phyloP scores from a whole-genome alignment of 208 protist species.

The Crithidia brevicula region DNA sequence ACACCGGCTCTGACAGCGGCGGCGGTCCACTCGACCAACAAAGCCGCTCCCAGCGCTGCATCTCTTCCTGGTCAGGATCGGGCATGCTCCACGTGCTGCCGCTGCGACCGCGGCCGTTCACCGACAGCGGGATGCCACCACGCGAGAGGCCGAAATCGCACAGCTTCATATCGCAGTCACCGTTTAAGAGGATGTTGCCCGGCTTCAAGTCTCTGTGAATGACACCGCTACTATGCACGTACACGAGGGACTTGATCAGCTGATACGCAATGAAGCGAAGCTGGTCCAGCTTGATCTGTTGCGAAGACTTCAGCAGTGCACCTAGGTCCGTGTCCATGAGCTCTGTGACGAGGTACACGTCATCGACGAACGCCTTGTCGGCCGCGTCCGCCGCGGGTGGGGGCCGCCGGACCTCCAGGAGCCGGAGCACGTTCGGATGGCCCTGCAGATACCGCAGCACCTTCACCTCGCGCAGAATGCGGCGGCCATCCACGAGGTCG shows the following conservation, averaged over 20 bases:
- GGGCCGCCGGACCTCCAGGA: conserved; percentile 93
- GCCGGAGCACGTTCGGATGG: conserved; percentile 90
- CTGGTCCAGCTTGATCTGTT: conserved; percentile 93
- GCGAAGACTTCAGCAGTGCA: conserved; percentile 91
- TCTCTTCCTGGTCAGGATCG: conserved; percentile 20
- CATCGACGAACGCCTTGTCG: conserved; percentile 41
- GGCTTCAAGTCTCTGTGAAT: conserved; percentile 87
- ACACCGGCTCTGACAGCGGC: neutral
- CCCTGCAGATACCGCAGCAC: conserved; percentile 88
- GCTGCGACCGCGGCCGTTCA: neutral
- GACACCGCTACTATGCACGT: conserved; percentile 73
- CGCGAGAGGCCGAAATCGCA: conserved; percentile 81
- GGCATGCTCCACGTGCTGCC: conserved; percentile 20
- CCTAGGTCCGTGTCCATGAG: conserved; percentile 96
- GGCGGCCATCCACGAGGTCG: conserved; percentile 94
- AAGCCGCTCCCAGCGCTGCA: conserved; percentile 25
- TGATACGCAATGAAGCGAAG: conserved; percentile 96
- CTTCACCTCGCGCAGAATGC: conserved; percentile 94
- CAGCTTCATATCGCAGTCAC: conserved; percentile 68
- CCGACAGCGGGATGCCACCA: conserved; percentile 38
- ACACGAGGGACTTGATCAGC: conserved; percentile 74
- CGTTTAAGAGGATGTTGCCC: conserved; percentile 75
- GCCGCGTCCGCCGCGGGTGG: conserved; percentile 53
- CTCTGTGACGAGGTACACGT: conserved; percentile 81
- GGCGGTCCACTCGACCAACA: conserved; percentile 23